These are phyloP conservation scores for Ceratocystis lukuohia DNA, from an alignment of 2,329 filamentous ascomycete species.

Conservation along the genomic window DNA sequence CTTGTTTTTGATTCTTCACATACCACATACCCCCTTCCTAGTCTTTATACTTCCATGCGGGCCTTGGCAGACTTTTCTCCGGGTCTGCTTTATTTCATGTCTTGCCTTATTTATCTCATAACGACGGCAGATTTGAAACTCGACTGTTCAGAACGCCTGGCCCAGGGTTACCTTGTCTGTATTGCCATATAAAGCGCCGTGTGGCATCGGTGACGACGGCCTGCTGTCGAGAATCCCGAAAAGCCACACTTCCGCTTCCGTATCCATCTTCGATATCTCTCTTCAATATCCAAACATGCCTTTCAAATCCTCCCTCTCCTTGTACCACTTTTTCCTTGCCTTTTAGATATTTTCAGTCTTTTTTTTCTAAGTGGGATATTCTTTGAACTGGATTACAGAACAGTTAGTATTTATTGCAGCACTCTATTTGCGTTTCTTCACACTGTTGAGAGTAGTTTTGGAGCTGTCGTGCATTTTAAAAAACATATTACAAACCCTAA, in stretches of 20 bases:
- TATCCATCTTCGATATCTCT: slow-evolving; percentile 15
- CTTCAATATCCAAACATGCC: slow-evolving; percentile 8
- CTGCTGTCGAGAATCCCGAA: no score
- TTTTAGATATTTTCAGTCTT: not conserved
- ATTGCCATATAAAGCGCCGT: no score
- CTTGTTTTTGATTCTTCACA: slow-evolving; percentile 10
- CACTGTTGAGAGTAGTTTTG: not conserved
- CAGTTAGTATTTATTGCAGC: not conserved
- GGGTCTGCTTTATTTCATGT: no score
- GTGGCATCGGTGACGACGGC: no score
- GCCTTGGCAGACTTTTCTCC: no score
- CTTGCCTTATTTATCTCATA: no score
- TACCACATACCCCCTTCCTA: slow-evolving; percentile 7
- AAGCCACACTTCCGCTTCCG: no score
- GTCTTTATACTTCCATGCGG: not conserved
- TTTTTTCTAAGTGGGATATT: not conserved
- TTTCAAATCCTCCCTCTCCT: slow-evolving; percentile 9
- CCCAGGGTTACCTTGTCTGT: no score
- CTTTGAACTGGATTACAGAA: not conserved
- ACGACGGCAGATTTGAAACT: no score
- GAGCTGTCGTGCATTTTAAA: not conserved
- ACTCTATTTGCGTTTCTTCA: not conserved
- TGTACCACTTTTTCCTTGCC: not conserved
- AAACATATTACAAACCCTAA: not conserved
- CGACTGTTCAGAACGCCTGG: no score